These are phyloP conservation scores for Rutstroemia sp. DNA, from an alignment of 2,329 filamentous ascomycete species.

Conservation along the genomic window DNA sequence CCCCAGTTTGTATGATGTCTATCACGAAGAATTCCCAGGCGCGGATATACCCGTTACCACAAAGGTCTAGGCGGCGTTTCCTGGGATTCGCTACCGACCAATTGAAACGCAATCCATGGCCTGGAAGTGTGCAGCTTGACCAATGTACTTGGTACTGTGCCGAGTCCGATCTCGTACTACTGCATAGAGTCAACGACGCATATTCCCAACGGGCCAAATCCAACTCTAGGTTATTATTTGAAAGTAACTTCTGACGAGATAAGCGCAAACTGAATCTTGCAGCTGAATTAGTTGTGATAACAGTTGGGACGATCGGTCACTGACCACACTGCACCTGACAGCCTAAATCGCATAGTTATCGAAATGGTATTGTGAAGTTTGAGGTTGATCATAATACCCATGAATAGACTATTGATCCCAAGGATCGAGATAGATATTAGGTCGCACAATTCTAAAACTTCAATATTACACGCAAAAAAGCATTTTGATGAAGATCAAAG, in stretches of 20 bases:
- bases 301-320: not conserved
- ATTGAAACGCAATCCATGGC: not conserved
- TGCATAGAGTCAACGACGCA: not conserved
- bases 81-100: not conserved
- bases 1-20: conserved; percentile 1
- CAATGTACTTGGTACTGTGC: not conserved
- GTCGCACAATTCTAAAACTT: conserved; percentile 8
- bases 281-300: not conserved
- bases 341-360: not conserved
- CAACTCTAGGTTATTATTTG: not conserved
- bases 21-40: conserved; percentile 2
- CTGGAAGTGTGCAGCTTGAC: not conserved
- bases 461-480: conserved; percentile 11
- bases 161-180: conserved; percentile 4
- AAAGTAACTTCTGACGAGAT: not conserved
- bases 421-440: conserved; percentile 8
- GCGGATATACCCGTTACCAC: conserved; percentile 9
- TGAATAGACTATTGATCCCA: conserved; percentile 9
- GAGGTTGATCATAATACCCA: not conserved
- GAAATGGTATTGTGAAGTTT: not conserved
- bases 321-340: not conserved
- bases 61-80: conserved; percentile 2
- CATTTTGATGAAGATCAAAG: conserved; percentile 4
- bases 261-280: not conserved
- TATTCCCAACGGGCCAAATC: conserved; percentile 1